phyloP scores from a whole-genome alignment of 2,329 filamentous ascomycete species.

The Epichloe coenophiala region DNA sequence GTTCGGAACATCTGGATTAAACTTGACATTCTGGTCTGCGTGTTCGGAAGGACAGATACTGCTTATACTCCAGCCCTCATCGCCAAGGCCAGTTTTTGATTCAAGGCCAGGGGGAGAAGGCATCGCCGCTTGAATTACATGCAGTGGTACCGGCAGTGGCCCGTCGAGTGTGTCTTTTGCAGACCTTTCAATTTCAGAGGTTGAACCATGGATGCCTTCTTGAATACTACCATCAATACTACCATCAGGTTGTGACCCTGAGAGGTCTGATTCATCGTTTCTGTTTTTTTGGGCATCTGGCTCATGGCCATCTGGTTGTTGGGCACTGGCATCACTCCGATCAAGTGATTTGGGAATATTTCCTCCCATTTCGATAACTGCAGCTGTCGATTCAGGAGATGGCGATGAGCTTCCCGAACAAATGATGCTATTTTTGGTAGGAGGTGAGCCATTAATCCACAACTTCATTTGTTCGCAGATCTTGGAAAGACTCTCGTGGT shows the following conservation, averaged over 20 bases:
- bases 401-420: background rate
- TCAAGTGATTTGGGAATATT: background rate
- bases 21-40: background rate
- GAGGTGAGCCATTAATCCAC: background rate
- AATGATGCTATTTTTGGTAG: background rate
- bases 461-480: constrained; percentile 4
- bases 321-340: background rate
- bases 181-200: background rate
- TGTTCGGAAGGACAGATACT: background rate
- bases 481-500: background rate
- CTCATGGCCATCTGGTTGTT: background rate
- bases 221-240: background rate
- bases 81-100: background rate
- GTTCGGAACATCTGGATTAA: background rate
- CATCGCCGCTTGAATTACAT: background rate
- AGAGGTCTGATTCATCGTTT: background rate
- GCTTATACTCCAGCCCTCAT: background rate
- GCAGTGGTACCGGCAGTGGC: background rate
- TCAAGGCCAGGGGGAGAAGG: background rate
- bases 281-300: background rate
- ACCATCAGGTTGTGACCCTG: background rate
- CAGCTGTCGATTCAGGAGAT: background rate
- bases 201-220: background rate
- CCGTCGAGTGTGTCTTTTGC: background rate
- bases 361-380: background rate